phyloP scores from a whole-genome alignment of 176 grass and related monocot genomes.

The Poa annua region DNA sequence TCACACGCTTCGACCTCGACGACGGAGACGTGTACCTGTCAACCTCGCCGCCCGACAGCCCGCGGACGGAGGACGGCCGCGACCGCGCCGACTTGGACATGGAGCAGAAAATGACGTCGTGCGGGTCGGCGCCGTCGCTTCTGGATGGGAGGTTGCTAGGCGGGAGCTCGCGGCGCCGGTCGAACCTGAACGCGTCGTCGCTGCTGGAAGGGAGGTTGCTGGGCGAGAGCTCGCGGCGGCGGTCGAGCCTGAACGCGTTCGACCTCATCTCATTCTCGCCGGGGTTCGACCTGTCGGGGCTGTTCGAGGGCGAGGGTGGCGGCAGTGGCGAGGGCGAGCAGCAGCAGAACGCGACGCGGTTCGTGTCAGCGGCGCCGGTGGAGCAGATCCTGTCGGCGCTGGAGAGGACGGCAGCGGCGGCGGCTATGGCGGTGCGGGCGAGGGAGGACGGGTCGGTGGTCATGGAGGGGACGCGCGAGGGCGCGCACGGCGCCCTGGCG shows the following conservation, averaged over 20 bases:
- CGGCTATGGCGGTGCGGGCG: constrained; percentile 56
- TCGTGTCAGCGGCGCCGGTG: constrained; percentile 68
- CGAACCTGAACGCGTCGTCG: constrained; percentile 77
- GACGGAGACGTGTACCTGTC: background rate
- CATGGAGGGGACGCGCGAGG: constrained; percentile 92
- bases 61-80: constrained; percentile 16
- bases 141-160: constrained; percentile 41
- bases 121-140: constrained; percentile 71
- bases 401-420: constrained; percentile 58
- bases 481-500: constrained; percentile 79
- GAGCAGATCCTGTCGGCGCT: constrained; percentile 57
- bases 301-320: constrained; percentile 66
- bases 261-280: constrained; percentile 96
- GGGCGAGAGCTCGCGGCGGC: constrained; percentile 51
- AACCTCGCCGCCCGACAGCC: constrained; percentile 45
- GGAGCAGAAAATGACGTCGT: constrained; percentile 45
- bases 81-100: background rate
- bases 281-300: constrained; percentile 82
- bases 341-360: constrained; percentile 52
- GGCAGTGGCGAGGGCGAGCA: background rate
- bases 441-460: constrained; percentile 62
- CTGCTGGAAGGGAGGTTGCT: constrained; percentile 25
- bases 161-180: constrained; percentile 49
- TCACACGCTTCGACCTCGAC: constrained; percentile 62
- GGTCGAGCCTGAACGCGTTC: constrained; percentile 90